Percentiles rank a stretch among this genome's conserved stretches.
Conservation (phyloP, 1,139 yeast genomes). For the Hansenula sp. region DNA sequence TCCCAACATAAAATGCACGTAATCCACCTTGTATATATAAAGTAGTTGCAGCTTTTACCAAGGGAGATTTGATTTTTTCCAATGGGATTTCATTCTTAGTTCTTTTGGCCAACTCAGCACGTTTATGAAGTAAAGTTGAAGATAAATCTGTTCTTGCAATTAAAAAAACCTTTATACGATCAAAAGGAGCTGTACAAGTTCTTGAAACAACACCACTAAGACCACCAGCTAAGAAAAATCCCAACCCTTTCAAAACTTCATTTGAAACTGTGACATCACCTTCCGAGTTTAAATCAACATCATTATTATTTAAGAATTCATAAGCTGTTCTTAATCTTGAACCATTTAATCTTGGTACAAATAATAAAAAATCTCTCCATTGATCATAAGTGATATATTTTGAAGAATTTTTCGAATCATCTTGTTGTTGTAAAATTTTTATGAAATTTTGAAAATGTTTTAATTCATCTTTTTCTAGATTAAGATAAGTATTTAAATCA, state of each 20-base stretch:
- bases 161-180: constrained; percentile 85
- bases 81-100: constrained; percentile 23
- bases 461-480: constrained; percentile 32
- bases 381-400: constrained; percentile 77
- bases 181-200: constrained; percentile 96
- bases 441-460: constrained; percentile 58
- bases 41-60: constrained; percentile 75
- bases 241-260: constrained; percentile 79
- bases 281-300: constrained; percentile 77
- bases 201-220: constrained; percentile 95
- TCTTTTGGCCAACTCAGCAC: constrained; percentile 31
- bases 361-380: constrained; percentile 75
- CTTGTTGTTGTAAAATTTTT: constrained; percentile 43
- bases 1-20: constrained; percentile 86
- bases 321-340: constrained; percentile 79
- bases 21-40: constrained; percentile 89
- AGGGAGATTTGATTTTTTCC: constrained; percentile 55
- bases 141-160: constrained; percentile 87
- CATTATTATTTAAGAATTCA: constrained; percentile 68
- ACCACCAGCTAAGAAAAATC: constrained; percentile 93
- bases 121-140: constrained; percentile 62
- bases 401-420: constrained; percentile 18
- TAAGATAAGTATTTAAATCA: constrained; percentile 66
- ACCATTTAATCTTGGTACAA: constrained; percentile 74
- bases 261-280: constrained; percentile 86